Base-by-base conservation (phyloP, 208 protist species). In the Trypanosomatidae sp. region DNA sequence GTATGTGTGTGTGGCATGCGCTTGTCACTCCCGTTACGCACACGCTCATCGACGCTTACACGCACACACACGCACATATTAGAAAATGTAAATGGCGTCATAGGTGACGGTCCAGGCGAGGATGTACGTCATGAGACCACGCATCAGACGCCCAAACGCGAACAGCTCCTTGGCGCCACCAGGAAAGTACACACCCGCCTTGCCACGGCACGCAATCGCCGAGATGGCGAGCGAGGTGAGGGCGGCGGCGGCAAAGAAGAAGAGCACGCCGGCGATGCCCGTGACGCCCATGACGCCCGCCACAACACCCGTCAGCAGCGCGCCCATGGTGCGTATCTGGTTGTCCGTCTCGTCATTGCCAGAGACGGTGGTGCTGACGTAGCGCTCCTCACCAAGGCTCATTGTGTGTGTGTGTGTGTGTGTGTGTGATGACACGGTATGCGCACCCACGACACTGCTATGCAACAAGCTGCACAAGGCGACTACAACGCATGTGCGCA, bases 1-100 rank as follows among this genome's bases (percentile, higher is more conserved):
- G n/a, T n/a, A n/a, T n/a, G n/a, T n/a, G n/a, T n/a, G n/a, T n/a
- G n/a, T n/a, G n/a, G n/a, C n/a, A n/a, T n/a, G n/a, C n/a, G n/a
- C n/a, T n/a, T n/a, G n/a, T n/a, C n/a, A n/a, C n/a, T n/a, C n/a
- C n/a, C n/a, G n/a, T n/a, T n/a, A n/a, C n/a, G n/a, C n/a, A n/a
- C n/a, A n/a, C n/a, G n/a, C n/a, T n/a, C n/a, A n/a, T n/a, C n/a
- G n/a, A n/a, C n/a, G n/a, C n/a, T n/a, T n/a, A n/a, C n/a, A n/a
- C n/a, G n/a, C n/a, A n/a, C n/a, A n/a, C n/a, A n/a, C n/a, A n/a
- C n/a, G n/a, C n/a, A n/a, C n/a, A n/a, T n/a, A n/a, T n/a, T 77
- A 92, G 50, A 92, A 92, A 50, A 88, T 83, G 55, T 92, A 92
- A 35, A 92, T 77, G 18, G 75, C 70, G 42, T 92, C 79, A 43